Base-by-base conservation (phyloP, 768 basidiomycete genomes). In the Naganishia antarctica region DNA sequence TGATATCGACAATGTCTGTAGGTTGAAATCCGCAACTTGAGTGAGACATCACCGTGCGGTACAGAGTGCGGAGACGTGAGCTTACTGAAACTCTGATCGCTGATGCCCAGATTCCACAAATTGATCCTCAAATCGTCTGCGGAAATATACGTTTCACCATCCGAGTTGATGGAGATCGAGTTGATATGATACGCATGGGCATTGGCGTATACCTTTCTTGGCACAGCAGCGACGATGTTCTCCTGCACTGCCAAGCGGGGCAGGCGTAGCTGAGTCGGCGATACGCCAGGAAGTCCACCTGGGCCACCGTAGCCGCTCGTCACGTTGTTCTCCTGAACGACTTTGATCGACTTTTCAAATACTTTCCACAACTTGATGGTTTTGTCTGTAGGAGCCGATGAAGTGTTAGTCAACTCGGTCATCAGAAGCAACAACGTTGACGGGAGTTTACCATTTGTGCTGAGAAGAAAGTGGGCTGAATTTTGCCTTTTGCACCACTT, bases 351-450 rank as follows among this genome's bases (percentile, higher is more conserved):
- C 80, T 97, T 97, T 81, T 98, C 96, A 67, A 98, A 98, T n/a
- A 99, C 93, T 78, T 99, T 98, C 96, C 96, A 99, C 62, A 98
- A 85, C 78, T 99, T 99, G 82, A 99, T 96, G 34, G 96, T 99
- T 82, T 99, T 99, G 83, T 99, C 96, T 99, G 75, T 41, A 15
- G 23, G 34, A 12, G 23, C 11, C 46, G 45, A 28, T 21, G 58
- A 47, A 41, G 25, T 37, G 34, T 34, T 40, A 5, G 25, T 29
- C n/a, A 1, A 25, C 37, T 4, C 21, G 18, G 31, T 51, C 9
- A 18, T 6, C 21, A 13, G 31, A n/a, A 12, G 18, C 31, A n/a
- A 7, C 4, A 51, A 31, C 34, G 7, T 7, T 45, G 23, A 59
- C 62, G 64, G 60, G 32, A 41, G 79, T 83, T 66, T 66, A 94